Evolutionary conservation across 495 filamentous ascomycete species (phyloP).

Genomic region (Penicillium pancosmium): DNA sequence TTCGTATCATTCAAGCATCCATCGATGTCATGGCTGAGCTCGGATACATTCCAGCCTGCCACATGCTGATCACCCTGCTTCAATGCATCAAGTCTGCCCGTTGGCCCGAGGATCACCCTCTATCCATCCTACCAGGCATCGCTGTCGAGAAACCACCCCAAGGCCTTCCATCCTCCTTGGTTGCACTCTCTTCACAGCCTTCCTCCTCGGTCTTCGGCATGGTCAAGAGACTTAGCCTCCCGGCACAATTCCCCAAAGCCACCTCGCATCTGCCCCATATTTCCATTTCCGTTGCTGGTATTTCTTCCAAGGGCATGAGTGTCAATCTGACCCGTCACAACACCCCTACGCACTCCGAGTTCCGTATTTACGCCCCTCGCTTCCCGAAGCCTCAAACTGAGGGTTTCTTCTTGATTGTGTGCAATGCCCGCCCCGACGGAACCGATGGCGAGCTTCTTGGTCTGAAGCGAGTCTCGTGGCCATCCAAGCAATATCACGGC

Average conservation of each 20-base stretch:
- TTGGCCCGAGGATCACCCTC: constrained; percentile 82
- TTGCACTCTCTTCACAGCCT: constrained; percentile 33
- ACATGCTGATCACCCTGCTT: constrained; percentile 80
- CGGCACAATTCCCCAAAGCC: constrained; percentile 56
- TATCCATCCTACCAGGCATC: constrained; percentile 83
- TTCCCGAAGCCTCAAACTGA: constrained; percentile 97
- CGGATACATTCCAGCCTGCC: constrained; percentile 71
- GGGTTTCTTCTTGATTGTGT: constrained; percentile 84
- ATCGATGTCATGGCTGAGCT: constrained; percentile 96
- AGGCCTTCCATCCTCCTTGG: constrained; percentile 26
- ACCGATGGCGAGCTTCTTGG: constrained; percentile 75
- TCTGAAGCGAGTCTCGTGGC: constrained; percentile 84
- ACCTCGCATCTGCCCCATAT: constrained; percentile 67
- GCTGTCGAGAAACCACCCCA: constrained; percentile 39
- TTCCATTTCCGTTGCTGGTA: constrained; percentile 59
- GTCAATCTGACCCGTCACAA: constrained; percentile 71
- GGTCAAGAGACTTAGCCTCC: constrained; percentile 33
- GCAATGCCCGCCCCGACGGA: constrained; percentile 50
- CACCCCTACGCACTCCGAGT: constrained; percentile 59
- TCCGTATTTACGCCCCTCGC: constrained; percentile 76
- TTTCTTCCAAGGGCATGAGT: constrained; percentile 62
- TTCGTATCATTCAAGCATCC: constrained; percentile 89
- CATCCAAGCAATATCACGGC: constrained; percentile 33
- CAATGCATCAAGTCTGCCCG: constrained; percentile 89
- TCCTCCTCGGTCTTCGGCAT: constrained; percentile 27